Base-by-base conservation (phyloP, 805 yeast genomes). In the Vanderwaltozyma tropicalis region DNA sequence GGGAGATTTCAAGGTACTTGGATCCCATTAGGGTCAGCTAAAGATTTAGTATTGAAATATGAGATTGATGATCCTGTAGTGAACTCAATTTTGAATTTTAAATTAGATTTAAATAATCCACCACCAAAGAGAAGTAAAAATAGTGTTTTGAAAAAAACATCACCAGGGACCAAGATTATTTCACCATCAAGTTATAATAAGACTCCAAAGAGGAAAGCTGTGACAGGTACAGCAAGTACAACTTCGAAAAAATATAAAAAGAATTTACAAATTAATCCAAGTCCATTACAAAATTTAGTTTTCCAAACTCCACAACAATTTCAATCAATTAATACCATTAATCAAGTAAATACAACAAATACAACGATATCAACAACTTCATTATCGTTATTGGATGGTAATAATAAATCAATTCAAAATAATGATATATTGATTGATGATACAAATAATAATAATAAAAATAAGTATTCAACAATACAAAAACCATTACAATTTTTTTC, bases 1-100 rank as follows among this genome's bases (percentile, higher is more conserved):
- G 92, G 92, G 12, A 62, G 86, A 35, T 82, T 80, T 52, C 92
- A 83, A 61, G 94, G 94, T 3, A 81, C 94, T 2, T 83, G 92
- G 92, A 75, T 83, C 29, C 92, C 92, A 0, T 53, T 82, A 31
- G 68, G 68, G 2, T 73, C 74, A 45, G 92, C 89, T 2, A 67
- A 67, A 31, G 67, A 72, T 33, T 63, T 80, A 48, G 78, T 77
- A 3, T 63, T 67, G 31, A 66, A 64, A 33, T 69, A 74, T 45
- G 71, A 69, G 1, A 72, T 76, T 15, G 61, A 67, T 28, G 74
- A 72, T 18, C 64, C 68, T 8, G 64, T 77, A 37, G 67, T 69
- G 18, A 70, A 59, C 4, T 41, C 69, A 4, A 73, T 81, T 1
- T 59, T 81, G 37, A 69, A 69, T 31, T 80, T 74, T 49, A 69